A percentile compares a stretch with the other conserved stretches of the same genome.
phyloP scores from a whole-genome alignment of 140 eudicot species.

The Senecio squalidus region DNA sequence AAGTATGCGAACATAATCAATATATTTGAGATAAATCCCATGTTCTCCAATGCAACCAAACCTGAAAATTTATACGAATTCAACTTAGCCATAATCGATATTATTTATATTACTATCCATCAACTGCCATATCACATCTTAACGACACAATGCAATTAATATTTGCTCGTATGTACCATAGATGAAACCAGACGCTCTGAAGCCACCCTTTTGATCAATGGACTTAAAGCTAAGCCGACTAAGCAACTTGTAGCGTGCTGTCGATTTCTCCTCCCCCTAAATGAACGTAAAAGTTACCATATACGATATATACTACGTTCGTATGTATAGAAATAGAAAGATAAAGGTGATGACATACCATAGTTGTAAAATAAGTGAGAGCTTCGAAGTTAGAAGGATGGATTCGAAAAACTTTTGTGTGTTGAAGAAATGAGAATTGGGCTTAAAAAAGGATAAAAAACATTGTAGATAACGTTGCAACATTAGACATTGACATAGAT shows the following conservation, averaged over 20 bases:
- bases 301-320: neutral
- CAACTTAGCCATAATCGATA: neutral
- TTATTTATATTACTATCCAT: neutral
- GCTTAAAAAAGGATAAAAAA: slow-evolving; percentile 12
- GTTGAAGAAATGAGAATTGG: slow-evolving; percentile 2
- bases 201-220: slow-evolving; percentile 52
- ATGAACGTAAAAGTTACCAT: slow-evolving; percentile 2
- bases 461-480: slow-evolving; percentile 26
- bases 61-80: slow-evolving; percentile 24
- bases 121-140: neutral
- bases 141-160: neutral
- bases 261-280: slow-evolving; percentile 39
- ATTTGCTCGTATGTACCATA: slow-evolving; percentile 33
- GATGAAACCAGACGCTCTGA: slow-evolving; percentile 49
- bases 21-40: slow-evolving; percentile 58
- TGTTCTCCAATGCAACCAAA: slow-evolving; percentile 56
- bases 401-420: slow-evolving; percentile 2
- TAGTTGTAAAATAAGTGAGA: neutral
- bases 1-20: slow-evolving; percentile 70
- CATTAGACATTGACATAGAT: slow-evolving; percentile 8
- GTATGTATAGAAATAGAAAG: neutral
- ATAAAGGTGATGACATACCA: slow-evolving; percentile 15
- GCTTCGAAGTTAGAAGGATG: neutral
- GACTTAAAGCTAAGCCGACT: slow-evolving; percentile 17
- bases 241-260: slow-evolving; percentile 12